Evolutionary conservation across 2,329 filamentous ascomycete species (phyloP), one percentile per base, ranked within the genome.

Genomic region (Aspergillus uvarum): DNA sequence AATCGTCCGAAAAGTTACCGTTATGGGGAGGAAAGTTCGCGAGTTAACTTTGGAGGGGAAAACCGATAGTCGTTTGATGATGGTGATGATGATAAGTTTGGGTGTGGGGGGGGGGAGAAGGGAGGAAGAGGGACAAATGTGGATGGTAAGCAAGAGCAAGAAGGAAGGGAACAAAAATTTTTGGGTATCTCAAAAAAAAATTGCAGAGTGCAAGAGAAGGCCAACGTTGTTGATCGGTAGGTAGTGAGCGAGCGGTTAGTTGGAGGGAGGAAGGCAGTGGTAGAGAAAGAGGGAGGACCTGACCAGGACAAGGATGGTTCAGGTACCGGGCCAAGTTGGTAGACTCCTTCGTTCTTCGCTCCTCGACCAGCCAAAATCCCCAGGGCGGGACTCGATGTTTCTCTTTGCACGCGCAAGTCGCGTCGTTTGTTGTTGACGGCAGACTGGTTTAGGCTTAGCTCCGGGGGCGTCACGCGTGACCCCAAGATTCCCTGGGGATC

Each of bases 361-460:
- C 19, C 48, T 42, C 56, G 54, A 22, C 54, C 50, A 55, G 51
- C 61, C 63, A 63, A 42, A 42, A 63, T 63, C 60, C 58, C 59
- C 48, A 58, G 24, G 38, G 63, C 57, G 62, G 62, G 65, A 63
- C 61, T 64, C 44, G 63, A 59, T 63, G 64, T 66, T 65, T 58
- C 59, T 63, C 55, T 44, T 59, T 53, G 22, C 49, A 59, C 65
- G 67, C 70, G 68, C 65, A 64, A 66, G 50, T 63, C 70, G 70
- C 69, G 68, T 72, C 69, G 65, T 69, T 69, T 70, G 70, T 72
- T 71, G 68, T 70, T 70, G 70, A 68, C 59, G 62, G 21, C 59
- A 48, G 24, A 24, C 61, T 47, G 32, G 6, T 54, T 68, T 26
- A n/a, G 66, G 69, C 54, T 66, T 73, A 73, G 70, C 54, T 63